Evolutionary conservation across 225 moss, liverwort and hornwort species (phyloP).

Genomic region (Bryoerythrophyllum caledonicum): DNA sequence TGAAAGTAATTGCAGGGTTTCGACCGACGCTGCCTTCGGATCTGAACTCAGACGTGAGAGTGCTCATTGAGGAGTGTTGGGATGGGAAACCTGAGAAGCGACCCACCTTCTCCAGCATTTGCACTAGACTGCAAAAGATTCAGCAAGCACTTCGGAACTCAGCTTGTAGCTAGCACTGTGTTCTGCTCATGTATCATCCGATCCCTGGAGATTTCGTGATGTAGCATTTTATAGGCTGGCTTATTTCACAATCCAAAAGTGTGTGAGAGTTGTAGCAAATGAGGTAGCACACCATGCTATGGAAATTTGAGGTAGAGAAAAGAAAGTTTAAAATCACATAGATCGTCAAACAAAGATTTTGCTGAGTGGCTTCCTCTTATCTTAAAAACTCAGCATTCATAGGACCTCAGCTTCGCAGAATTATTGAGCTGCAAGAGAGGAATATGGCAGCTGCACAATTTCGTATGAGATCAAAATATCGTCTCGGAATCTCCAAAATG

Average conservation of each 20-base stretch:
- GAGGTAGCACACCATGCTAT: too few relatives aligned
- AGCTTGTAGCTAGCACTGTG: neutral
- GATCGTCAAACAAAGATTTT: too few relatives aligned
- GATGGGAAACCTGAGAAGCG: neutral
- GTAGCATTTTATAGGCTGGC: too few relatives aligned
- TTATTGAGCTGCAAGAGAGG: neutral
- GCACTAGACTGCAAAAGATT: neutral
- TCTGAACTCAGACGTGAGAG: neutral
- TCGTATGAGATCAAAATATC: too few relatives aligned
- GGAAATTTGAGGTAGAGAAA: too few relatives aligned
- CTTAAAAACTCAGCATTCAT: too few relatives aligned
- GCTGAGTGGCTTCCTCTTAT: too few relatives aligned
- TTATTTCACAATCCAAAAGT: too few relatives aligned
- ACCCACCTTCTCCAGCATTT: neutral
- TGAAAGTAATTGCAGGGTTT: neutral
- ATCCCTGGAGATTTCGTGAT: neutral
- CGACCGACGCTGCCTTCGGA: neutral
- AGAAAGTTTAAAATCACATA: too few relatives aligned
- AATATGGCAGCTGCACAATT: neutral
- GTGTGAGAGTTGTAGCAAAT: too few relatives aligned
- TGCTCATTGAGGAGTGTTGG: slow-evolving; percentile 12
- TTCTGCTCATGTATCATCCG: neutral
- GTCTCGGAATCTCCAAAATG: neutral
- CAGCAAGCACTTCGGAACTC: neutral
- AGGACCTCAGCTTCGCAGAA: too few relatives aligned